These are phyloP conservation scores for Aspergillus indologenus DNA, from an alignment of 495 filamentous ascomycete genomes.

Conservation along the genomic window DNA sequence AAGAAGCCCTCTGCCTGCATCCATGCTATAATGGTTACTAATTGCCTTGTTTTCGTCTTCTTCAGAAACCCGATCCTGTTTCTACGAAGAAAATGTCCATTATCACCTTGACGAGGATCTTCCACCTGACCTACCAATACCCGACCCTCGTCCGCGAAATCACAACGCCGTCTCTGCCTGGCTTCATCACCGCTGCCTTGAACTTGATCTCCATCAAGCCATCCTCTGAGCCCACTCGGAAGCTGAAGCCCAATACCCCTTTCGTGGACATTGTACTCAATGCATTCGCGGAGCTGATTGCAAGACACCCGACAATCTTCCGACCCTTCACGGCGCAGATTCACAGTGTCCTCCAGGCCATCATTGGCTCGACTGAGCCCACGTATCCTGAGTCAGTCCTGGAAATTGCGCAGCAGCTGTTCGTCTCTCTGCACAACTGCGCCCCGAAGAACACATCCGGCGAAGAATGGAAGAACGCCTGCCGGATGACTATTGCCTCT, in stretches of 20 bases:
- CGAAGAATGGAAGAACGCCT: slow-evolving; percentile 68
- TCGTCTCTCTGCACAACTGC: slow-evolving; percentile 67
- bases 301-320: slow-evolving; percentile 73
- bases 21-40: slow-evolving; percentile 9
- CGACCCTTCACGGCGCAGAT: slow-evolving; percentile 70
- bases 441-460: slow-evolving; percentile 68
- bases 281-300: slow-evolving; percentile 65
- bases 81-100: slow-evolving; percentile 69
- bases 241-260: slow-evolving; percentile 40
- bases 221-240: slow-evolving; percentile 39
- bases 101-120: slow-evolving; percentile 75
- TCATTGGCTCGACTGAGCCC: slow-evolving; percentile 32
- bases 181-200: slow-evolving; percentile 69
- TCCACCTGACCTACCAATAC: slow-evolving; percentile 73
- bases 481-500: slow-evolving; percentile 55
- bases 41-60: slow-evolving; percentile 3
- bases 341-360: slow-evolving; percentile 52
- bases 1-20: slow-evolving; percentile 16
- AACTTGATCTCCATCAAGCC: slow-evolving; percentile 56
- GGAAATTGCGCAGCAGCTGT: slow-evolving; percentile 55
- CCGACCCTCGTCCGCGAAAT: slow-evolving; percentile 82
- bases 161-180: slow-evolving; percentile 75
- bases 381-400: slow-evolving; percentile 46
- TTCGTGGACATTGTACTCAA: slow-evolving; percentile 62
- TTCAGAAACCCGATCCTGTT: slow-evolving; percentile 69